These are phyloP conservation scores for Sporothrix curviconia DNA, from an alignment of 2,329 filamentous ascomycete species.

Conservation along the genomic window DNA sequence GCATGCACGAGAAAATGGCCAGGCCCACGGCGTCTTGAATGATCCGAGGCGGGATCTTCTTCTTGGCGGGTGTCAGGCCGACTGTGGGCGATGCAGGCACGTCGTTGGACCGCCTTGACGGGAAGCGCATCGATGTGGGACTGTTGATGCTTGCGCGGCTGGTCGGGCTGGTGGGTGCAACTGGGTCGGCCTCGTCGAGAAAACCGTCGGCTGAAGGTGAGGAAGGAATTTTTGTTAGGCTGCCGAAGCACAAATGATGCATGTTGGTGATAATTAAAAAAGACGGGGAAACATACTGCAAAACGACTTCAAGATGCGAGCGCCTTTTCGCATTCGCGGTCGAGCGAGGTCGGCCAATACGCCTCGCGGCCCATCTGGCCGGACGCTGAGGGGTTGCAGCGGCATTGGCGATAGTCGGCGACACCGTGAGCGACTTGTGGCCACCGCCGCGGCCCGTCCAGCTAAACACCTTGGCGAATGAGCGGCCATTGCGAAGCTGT, in stretches of 20 bases:
- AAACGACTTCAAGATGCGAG: conserved; percentile 67
- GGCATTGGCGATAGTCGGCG: conserved; percentile 16
- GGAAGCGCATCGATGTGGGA: conserved; percentile 14
- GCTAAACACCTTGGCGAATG: conserved; percentile 28
- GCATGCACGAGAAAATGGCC: conserved; percentile 93
- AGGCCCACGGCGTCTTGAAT: conserved; percentile 85
- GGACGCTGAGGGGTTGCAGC: conserved; percentile 53
- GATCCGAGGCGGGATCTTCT: conserved; percentile 81
- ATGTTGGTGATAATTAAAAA: background rate
- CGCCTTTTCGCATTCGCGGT: conserved; percentile 74
- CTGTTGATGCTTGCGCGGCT: conserved; percentile 17
- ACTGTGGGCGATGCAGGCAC: conserved; percentile 14
- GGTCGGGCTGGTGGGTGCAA: conserved; percentile 24
- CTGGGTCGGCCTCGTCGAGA: conserved; percentile 36
- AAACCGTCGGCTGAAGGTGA: conserved; percentile 67
- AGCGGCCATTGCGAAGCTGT: conserved; percentile 3
- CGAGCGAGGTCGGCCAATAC: conserved; percentile 69
- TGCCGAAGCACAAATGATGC: no score
- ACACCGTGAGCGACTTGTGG: conserved; percentile 14
- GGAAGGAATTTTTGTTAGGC: no score
- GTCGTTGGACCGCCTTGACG: conserved; percentile 11
- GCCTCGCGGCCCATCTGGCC: conserved; percentile 70
- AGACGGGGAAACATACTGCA: conserved; percentile 62
- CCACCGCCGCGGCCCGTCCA: conserved; percentile 24
- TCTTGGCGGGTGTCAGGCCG: conserved; percentile 48